Evolutionary conservation across 306 rosid species (phyloP), one percentile per base, ranked within the genome.

Genomic region (Cicer chorassanicum): DNA sequence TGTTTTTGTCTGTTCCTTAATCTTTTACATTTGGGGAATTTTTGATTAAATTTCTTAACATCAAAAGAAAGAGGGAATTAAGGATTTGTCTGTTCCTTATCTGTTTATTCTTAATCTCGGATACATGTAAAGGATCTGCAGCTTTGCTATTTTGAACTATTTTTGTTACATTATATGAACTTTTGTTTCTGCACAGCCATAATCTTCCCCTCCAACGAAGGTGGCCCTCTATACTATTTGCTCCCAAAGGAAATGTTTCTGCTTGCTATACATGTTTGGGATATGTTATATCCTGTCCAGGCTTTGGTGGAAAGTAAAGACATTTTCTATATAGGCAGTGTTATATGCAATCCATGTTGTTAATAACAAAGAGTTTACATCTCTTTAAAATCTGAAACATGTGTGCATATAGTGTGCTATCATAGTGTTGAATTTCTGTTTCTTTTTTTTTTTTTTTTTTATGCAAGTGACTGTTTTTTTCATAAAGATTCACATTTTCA

Each of bases 51-150:
- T 73, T 62, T 49, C 48, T 55, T 11, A 56, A 18, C 38, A 14
- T 59, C 21, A 43, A 70, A 78, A 61, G 43, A 51, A 72, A 59
- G 61, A 69, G 76, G 59, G 60, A 71, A 68, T 59, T 70, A 71
- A 42, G 79, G 44, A 15, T 21, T 70, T 40, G 43, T 19, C 10
- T 66, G 49, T 62, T 36, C 46, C 19, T 60, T 59, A 16, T 29
- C 13, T 55, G 2, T 69, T 29, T 29, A 29, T 51, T 43, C 46
- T 51, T 45, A 43, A 43, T 75, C 12, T 48, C 21, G 12, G 15
- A 12, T 8, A 9, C 48, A 10, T 51, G n/a, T 54, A 62, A 41
- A 13, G 7, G 57, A 24, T 7, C 34, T 15, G 11, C 10, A 68
- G 61, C 18, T n/a, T 57, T 43, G 14, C 21, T 38, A 2, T 45